Conservation (phyloP, 129 eudicot genomes). For the Scalesia atractyloides region DNA sequence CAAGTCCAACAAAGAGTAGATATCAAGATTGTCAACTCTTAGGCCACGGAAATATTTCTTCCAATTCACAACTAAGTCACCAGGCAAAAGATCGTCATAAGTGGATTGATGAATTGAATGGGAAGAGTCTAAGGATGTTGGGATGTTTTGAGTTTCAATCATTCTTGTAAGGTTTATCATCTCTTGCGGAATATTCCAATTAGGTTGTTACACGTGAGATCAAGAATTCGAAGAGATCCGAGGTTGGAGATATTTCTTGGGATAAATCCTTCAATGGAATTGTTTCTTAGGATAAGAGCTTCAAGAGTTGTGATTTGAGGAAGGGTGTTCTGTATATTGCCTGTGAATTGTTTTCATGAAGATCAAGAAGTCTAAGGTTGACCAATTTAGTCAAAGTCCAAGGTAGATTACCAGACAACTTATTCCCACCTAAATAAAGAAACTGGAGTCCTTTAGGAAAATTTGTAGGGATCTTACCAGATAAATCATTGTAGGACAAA, state of each 20-base stretch:
- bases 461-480: constrained; percentile 41
- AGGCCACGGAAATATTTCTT: constrained; percentile 52
- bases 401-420: constrained; percentile 54
- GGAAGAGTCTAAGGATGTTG: constrained; percentile 26
- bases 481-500: constrained; percentile 45
- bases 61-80: constrained; percentile 54
- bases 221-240: constrained; percentile 47
- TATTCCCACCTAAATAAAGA: constrained; percentile 48
- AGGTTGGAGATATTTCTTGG: constrained; percentile 40
- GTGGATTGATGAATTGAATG: constrained; percentile 4
- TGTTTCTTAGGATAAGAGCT: constrained; percentile 48
- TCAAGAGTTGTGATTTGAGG: constrained; percentile 39
- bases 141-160: constrained; percentile 34
- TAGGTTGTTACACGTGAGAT: constrained; percentile 47
- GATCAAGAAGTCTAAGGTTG: constrained; percentile 56
- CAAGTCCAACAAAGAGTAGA: constrained; percentile 53
- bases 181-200: constrained; percentile 39
- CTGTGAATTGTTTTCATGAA: constrained; percentile 49
- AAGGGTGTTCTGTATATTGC: constrained; percentile 35
- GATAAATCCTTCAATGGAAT: constrained; percentile 45
- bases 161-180: constrained; percentile 38
- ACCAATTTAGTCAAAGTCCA: too few relatives aligned
- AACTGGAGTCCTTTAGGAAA: constrained; percentile 36
- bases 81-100: too few relatives aligned
- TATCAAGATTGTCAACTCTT: constrained; percentile 22